Conservation (phyloP, 495 filamentous ascomycete genomes). For the Aspergillus avenaceus region DNA sequence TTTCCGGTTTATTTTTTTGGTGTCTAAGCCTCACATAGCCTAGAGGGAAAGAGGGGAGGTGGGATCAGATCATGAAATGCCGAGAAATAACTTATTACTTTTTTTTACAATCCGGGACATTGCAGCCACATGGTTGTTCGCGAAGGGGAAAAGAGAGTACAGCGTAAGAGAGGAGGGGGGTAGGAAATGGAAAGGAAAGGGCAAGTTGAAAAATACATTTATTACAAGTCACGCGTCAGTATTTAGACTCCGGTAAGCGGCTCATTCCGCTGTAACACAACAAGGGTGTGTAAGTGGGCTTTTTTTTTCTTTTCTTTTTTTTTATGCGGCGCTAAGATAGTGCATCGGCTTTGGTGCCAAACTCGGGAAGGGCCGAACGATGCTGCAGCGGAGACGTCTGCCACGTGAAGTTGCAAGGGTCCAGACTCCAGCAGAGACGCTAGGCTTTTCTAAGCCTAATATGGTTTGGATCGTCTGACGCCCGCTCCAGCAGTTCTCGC, state of each 20-base stretch:
- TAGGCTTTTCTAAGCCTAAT: slow-evolving; percentile 11
- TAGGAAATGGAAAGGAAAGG: too few relatives aligned
- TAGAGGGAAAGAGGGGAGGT: too few relatives aligned
- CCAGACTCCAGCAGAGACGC: slow-evolving; percentile 20
- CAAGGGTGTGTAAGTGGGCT: slow-evolving; percentile 8
- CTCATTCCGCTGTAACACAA: slow-evolving; percentile 4
- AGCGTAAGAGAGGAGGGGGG: too few relatives aligned
- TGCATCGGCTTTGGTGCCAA: slow-evolving; percentile 31
- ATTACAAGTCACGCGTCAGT: too few relatives aligned
- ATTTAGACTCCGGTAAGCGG: neutral
- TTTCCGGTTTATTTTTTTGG: too few relatives aligned
- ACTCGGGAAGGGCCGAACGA: slow-evolving; percentile 28
- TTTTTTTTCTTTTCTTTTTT: too few relatives aligned
- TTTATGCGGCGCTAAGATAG: slow-evolving; percentile 14
- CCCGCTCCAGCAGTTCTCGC: slow-evolving; percentile 25
- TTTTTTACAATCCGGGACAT: neutral
- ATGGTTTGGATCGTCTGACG: slow-evolving; percentile 11
- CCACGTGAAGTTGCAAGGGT: slow-evolving; percentile 28
- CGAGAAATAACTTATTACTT: neutral
- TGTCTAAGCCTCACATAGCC: neutral
- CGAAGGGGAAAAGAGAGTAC: neutral
- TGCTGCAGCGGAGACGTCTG: slow-evolving; percentile 19
- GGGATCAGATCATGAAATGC: neutral
- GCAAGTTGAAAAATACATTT: too few relatives aligned
- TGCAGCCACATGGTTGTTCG: neutral